Evolutionary conservation across 2,329 filamentous ascomycete genomes (phyloP).

Genomic region (Hypoxylon sp.): DNA sequence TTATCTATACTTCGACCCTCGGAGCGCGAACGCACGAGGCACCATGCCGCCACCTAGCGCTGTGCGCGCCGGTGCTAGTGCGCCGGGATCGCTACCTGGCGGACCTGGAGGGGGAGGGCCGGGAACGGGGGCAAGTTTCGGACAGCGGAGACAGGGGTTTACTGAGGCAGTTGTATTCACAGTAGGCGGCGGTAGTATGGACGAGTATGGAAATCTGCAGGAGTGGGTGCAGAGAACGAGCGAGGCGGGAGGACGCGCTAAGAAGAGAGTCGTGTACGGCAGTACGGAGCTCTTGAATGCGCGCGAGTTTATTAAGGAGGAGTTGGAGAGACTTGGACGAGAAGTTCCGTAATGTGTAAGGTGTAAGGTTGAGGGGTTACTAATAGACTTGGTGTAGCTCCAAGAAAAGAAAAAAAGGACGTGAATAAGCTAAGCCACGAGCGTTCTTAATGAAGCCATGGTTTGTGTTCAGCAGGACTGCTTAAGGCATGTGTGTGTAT

Average conservation of each 20-base stretch:
- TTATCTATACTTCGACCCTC: conserved; percentile 97
- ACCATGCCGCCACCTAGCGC: conserved; percentile 86
- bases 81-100: conserved; percentile 61
- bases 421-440: not conserved
- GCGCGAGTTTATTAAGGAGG: conserved; percentile 74
- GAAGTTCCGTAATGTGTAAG: conserved; percentile 62
- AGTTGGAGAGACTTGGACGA: conserved; percentile 73
- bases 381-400: not conserved
- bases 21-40: conserved; percentile 91
- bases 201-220: conserved; percentile 97
- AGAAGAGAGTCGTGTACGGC: conserved; percentile 91
- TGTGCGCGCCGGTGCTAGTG: conserved; percentile 62
- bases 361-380: not conserved
- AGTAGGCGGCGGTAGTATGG: conserved; percentile 96
- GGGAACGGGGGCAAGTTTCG: conserved; percentile 87
- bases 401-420: not conserved
- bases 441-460: not conserved
- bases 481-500: not conserved
- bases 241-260: conserved; percentile 70
- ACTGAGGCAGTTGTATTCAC: conserved; percentile 94
- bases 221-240: conserved; percentile 91
- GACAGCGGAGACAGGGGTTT: conserved; percentile 90
- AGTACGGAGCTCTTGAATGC: conserved; percentile 87
- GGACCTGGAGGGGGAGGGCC: conserved; percentile 63
- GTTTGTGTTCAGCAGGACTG: not conserved